These are phyloP conservation scores for Durotheca rogersii DNA, from an alignment of 495 filamentous ascomycete genomes.

Conservation along the genomic window DNA sequence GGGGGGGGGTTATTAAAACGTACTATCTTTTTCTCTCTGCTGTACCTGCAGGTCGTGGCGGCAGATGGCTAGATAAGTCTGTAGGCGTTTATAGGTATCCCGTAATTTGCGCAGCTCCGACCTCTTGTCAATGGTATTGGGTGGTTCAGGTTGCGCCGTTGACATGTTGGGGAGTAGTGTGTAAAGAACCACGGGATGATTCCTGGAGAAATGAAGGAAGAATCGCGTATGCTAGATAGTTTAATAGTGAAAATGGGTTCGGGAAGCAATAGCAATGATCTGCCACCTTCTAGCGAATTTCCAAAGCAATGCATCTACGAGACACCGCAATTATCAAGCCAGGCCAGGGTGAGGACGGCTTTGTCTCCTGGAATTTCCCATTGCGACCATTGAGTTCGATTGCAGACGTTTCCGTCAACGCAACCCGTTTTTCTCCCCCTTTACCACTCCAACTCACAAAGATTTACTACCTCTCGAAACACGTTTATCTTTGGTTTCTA, in stretches of 20 bases:
- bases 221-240: too few relatives aligned
- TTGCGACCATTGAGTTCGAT: conserved; percentile 2
- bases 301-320: conserved; percentile 1
- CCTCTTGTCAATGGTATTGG: neutral
- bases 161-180: neutral
- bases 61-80: conserved; percentile 7
- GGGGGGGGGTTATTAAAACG: too few relatives aligned
- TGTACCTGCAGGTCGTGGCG: neutral
- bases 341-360: conserved; percentile 6
- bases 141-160: neutral
- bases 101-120: conserved; percentile 1
- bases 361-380: conserved; percentile 17
- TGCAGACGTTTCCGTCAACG: conserved; percentile 24
- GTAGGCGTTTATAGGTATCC: conserved; percentile 3
- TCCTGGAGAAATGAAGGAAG: too few relatives aligned
- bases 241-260: too few relatives aligned
- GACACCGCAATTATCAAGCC: conserved; percentile 23
- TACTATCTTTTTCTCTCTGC: conserved; percentile 7
- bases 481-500: conserved; percentile 2
- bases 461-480: conserved; percentile 6
- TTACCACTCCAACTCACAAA: conserved; percentile 1
- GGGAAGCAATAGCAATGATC: too few relatives aligned
- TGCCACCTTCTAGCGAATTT: too few relatives aligned
- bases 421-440: neutral
- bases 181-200: too few relatives aligned